Base-by-base conservation (phyloP, 768 basidiomycete genomes). In the Rhizopogon rudus region DNA sequence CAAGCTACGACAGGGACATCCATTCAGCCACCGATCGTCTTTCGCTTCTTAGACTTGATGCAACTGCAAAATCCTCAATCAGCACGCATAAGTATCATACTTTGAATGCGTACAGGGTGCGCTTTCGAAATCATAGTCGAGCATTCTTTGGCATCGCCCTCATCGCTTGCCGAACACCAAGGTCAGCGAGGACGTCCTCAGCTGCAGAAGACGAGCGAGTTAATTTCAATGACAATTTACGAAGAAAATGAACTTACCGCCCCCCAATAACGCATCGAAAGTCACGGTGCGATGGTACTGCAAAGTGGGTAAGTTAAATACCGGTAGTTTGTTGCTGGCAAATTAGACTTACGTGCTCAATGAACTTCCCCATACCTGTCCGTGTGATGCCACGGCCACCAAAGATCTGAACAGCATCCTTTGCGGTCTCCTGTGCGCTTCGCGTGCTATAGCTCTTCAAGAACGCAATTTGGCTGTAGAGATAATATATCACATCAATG, bases 331-430 rank as follows among this genome's bases (percentile, higher is more conserved):
- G 28, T 16, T 3, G 14, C 42, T n/a, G n/a, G 28, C 5, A 3
- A 44, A 22, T 20, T 28, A 3, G 10, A 70, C 76, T 53, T 51
- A 77, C 77, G 62, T 84, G 83, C 60, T 86, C 84, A 41, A 84
- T 75, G 53, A 76, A 69, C 41, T 66, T 72, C 35, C 85, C 85
- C 82, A 84, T 84, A 31, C 91, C 91, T 13, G 82, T 82, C 67
- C 80, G 78, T 28, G 93, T 93, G 56, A 94, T 82, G 46, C 88
- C 92, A 53, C 93, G 81, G 8, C 92, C 93, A 60, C 92, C 91
- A 59, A 92, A 93, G 59, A 93, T 81, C 76, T 87, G 74, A 5
- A 81, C 78, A 1, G 92, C 91, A 62, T 93, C 91, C 55, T 81
- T 78, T 14, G 90, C 87, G 16, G 90, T 90, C 40, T 89, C 85